A percentile compares a stretch with the other conserved stretches of the same genome.
These are phyloP conservation scores for Leccinum imitatum DNA, from an alignment of 768 basidiomycete species.

Conservation along the genomic window DNA sequence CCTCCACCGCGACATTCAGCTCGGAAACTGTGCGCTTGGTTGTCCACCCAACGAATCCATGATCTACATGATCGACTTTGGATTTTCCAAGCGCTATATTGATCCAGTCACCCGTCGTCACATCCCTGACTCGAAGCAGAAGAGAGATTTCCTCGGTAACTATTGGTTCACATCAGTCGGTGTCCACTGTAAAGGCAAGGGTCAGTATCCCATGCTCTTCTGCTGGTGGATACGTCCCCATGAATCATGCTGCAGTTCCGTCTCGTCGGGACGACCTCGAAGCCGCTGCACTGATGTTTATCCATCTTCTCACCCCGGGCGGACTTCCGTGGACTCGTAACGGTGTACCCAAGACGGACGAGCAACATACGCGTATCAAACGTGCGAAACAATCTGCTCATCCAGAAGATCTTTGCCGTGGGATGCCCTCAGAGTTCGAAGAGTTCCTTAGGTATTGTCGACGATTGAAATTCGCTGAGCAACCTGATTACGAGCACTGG, in stretches of 20 bases:
- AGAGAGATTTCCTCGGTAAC: constrained; percentile 78
- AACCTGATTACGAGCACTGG: constrained; percentile 69
- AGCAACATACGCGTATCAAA: constrained; percentile 61
- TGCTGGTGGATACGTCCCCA: constrained; percentile 17
- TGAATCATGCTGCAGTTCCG: constrained; percentile 50
- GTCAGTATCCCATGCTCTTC: constrained; percentile 36
- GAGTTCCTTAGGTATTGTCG: constrained; percentile 75
- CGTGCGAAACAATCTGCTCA: constrained; percentile 59
- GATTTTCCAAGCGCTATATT: constrained; percentile 78
- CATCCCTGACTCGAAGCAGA: constrained; percentile 64
- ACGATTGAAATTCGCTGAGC: constrained; percentile 63
- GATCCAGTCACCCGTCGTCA: constrained; percentile 65
- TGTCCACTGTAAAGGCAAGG: constrained; percentile 76
- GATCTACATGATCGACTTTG: constrained; percentile 85
- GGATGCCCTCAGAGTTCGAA: constrained; percentile 70
- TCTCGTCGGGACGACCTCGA: constrained; percentile 80
- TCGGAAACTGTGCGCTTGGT: constrained; percentile 74
- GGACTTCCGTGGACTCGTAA: constrained; percentile 79
- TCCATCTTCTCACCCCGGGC: constrained; percentile 74
- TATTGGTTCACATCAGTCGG: constrained; percentile 82
- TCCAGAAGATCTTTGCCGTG: constrained; percentile 67
- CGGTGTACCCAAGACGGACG: constrained; percentile 72
- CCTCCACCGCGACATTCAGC: constrained; percentile 76
- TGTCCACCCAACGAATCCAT: constrained; percentile 53
- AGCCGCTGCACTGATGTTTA: constrained; percentile 74